Evolutionary conservation across 2,329 filamentous ascomycete genomes (phyloP).

Genomic region (Fusarium buharicum): DNA sequence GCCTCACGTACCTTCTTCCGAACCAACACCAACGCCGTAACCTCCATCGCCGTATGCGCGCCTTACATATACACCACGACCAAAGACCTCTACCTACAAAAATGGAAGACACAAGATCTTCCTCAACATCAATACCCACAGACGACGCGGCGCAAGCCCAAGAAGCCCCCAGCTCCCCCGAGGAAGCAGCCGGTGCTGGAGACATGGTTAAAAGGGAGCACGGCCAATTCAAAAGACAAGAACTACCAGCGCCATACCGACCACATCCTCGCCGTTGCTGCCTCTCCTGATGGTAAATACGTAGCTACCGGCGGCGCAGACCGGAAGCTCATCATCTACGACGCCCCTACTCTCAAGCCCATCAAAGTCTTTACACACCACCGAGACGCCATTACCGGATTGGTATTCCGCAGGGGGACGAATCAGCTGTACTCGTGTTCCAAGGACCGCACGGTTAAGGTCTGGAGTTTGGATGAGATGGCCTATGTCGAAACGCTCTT

Average conservation of each 20-base stretch:
- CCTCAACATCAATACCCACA: constrained; percentile 69
- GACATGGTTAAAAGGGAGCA: constrained; percentile 70
- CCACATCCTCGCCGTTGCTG: constrained; percentile 83
- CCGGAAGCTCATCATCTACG: constrained; percentile 86
- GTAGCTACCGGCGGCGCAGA: constrained; percentile 91
- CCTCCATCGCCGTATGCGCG: constrained; percentile 79
- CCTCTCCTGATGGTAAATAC: constrained; percentile 88
- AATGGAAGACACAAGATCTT: constrained; percentile 84
- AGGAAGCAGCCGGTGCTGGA: constrained; percentile 71
- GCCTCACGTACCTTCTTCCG: constrained; percentile 79
- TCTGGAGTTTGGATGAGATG: constrained; percentile 91
- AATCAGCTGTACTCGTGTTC: constrained; percentile 94
- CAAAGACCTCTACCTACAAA: constrained; percentile 85
- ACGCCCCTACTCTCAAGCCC: constrained; percentile 80
- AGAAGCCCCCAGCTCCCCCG: constrained; percentile 67
- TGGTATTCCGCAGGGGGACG: constrained; percentile 86
- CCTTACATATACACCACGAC: constrained; percentile 89
- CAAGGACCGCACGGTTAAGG: constrained; percentile 92
- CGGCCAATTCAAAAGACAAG: constrained; percentile 68
- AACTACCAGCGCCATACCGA: constrained; percentile 81
- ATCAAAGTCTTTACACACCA: constrained; percentile 91
- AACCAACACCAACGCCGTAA: constrained; percentile 80
- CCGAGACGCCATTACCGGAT: constrained; percentile 83
- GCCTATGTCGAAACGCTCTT: constrained; percentile 97
- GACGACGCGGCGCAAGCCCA: constrained; percentile 67